Conservation (phyloP, 345 rosid genomes). For the Ricinus communis region DNA sequence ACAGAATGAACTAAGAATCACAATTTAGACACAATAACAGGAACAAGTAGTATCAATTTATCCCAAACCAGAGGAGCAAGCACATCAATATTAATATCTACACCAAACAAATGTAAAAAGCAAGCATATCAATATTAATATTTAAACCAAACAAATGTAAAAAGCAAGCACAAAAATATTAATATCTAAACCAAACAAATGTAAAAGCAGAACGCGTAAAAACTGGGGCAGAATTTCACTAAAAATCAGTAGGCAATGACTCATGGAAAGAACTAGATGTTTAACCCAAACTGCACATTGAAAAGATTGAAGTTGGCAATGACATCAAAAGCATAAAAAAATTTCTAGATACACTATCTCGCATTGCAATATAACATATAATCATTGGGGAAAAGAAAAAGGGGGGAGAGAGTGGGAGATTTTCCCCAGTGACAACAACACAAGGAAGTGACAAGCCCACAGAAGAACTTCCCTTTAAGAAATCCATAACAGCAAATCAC, state of each 20-base stretch:
- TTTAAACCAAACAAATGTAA: no score
- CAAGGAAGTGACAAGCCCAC: background rate
- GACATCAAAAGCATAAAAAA: background rate
- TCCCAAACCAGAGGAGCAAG: no score
- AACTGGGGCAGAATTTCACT: background rate
- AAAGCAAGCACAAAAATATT: no score
- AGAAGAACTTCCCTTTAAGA: background rate
- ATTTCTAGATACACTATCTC: background rate
- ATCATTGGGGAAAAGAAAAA: background rate
- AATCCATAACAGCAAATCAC: background rate
- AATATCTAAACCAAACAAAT: background rate
- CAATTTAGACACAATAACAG: no score
- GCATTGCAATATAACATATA: background rate
- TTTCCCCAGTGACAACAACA: background rate
- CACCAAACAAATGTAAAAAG: no score
- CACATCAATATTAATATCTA: no score
- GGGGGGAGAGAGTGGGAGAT: background rate
- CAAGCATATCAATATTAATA: no score
- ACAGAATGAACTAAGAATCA: background rate
- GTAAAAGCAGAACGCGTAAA: background rate
- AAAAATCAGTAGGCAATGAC: background rate
- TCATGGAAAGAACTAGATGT: background rate
- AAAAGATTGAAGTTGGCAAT: background rate
- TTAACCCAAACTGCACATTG: background rate
- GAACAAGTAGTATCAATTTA: no score